These are phyloP conservation scores for Neoscytalidium dimidiatum DNA, from an alignment of 2,329 filamentous ascomycete species.

Conservation along the genomic window DNA sequence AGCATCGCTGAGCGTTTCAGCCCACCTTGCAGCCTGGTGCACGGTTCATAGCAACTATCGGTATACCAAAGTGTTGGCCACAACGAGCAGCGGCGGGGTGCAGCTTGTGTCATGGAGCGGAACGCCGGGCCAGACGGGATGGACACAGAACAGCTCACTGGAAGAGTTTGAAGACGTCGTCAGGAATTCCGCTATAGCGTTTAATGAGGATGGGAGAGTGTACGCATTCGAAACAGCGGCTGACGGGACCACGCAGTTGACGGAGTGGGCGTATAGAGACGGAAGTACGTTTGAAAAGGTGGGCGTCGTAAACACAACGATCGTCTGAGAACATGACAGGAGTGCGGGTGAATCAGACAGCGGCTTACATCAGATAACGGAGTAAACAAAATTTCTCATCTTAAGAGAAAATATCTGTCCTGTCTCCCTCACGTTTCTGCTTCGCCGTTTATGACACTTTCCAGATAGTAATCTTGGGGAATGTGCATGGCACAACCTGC, in stretches of 20 bases:
- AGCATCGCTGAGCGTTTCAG: background rate
- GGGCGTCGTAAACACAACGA: conserved; percentile 33
- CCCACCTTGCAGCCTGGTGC: background rate
- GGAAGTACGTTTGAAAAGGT: conserved; percentile 36
- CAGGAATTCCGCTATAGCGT: conserved; percentile 29
- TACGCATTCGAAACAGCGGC: conserved; percentile 31
- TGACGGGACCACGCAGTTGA: conserved; percentile 38
- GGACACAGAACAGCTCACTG: background rate
- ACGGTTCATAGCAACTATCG: background rate
- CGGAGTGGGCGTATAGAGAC: conserved; percentile 35
- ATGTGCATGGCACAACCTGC: no score
- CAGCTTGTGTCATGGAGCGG: background rate
- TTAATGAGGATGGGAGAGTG: conserved; percentile 31
- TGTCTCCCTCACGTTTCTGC: background rate
- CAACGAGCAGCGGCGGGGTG: background rate
- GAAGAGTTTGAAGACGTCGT: background rate
- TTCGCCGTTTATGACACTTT: background rate
- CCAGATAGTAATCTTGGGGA: background rate
- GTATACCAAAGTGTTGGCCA: background rate
- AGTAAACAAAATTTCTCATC: background rate
- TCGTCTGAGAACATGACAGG: conserved; percentile 31
- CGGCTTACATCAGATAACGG: background rate
- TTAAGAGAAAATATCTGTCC: background rate
- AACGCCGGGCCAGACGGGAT: background rate
- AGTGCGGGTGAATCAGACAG: conserved; percentile 18